These are phyloP conservation scores for Fraxinus ornus DNA, from an alignment of 305 asterid genomes.

Conservation along the genomic window DNA sequence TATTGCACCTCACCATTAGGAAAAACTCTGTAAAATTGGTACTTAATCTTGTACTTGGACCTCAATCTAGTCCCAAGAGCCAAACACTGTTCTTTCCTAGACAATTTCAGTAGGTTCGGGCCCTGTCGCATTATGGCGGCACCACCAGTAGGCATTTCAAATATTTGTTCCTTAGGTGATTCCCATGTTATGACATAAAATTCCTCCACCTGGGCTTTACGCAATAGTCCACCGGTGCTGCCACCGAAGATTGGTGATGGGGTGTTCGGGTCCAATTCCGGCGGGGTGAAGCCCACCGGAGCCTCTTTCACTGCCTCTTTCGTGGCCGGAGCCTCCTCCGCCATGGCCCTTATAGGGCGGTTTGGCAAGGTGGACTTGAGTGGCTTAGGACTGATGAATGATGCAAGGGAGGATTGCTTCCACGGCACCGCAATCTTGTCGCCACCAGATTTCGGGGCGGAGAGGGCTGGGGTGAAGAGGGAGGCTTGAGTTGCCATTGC, in stretches of 20 bases:
- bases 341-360: constrained; percentile 68
- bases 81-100: constrained; percentile 89
- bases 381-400: constrained; percentile 48
- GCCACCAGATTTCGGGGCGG: constrained; percentile 31
- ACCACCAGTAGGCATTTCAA: constrained; percentile 97
- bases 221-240: constrained; percentile 82
- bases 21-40: constrained; percentile 82
- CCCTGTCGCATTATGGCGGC: constrained; percentile 95
- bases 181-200: constrained; percentile 93
- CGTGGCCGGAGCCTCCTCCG: constrained; percentile 49
- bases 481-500: constrained; percentile 93
- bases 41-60: constrained; percentile 87
- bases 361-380: constrained; percentile 23
- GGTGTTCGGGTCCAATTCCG: constrained; percentile 81
- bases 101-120: constrained; percentile 73
- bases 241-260: constrained; percentile 96
- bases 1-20: constrained; percentile 93
- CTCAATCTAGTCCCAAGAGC: constrained; percentile 81
- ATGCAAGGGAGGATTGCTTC: constrained; percentile 49
- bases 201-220: constrained; percentile 89
- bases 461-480: constrained; percentile 69
- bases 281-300: constrained; percentile 89
- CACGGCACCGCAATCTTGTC: constrained; percentile 49
- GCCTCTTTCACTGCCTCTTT: constrained; percentile 36
- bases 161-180: constrained; percentile 82